These are phyloP conservation scores for Angophora floribunda DNA, from an alignment of 345 rosid genomes.

Conservation along the genomic window DNA sequence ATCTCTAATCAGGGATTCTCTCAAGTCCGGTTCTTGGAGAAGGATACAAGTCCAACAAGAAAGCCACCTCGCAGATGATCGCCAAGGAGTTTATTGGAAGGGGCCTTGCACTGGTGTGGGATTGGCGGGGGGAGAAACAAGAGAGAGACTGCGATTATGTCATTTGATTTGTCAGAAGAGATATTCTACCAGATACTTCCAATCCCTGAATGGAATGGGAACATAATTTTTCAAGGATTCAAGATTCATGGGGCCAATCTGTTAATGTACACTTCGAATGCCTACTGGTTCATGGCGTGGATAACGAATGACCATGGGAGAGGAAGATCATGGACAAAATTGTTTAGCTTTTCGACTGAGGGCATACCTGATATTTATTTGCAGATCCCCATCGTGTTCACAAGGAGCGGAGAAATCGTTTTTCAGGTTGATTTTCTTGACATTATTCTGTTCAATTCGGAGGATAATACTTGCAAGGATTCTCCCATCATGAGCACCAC, in stretches of 20 bases:
- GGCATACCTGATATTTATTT: not conserved
- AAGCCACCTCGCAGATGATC: not conserved
- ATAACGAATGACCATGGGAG: not conserved
- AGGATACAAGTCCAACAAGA: not conserved
- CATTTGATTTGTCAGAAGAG: not conserved
- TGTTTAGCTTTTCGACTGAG: not conserved
- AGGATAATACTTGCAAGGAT: not conserved
- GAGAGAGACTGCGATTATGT: not conserved
- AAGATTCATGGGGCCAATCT: not conserved
- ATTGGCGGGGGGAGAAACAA: not conserved
- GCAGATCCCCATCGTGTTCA: not conserved
- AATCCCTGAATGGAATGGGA: not conserved
- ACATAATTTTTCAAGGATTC: not conserved
- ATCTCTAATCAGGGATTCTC: too few species aligned
- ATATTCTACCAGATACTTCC: not conserved
- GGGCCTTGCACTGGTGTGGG: not conserved
- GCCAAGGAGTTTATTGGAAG: not conserved
- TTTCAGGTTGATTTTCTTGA: not conserved
- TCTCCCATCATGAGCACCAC: not conserved
- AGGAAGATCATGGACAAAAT: not conserved
- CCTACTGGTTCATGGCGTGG: not conserved
- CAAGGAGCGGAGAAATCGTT: not conserved
- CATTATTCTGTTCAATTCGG: not conserved
- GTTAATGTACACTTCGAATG: not conserved
- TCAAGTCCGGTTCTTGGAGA: not conserved